These are phyloP conservation scores for Rhinocladiella similis DNA, from an alignment of 2,329 filamentous ascomycete genomes.

Conservation along the genomic window DNA sequence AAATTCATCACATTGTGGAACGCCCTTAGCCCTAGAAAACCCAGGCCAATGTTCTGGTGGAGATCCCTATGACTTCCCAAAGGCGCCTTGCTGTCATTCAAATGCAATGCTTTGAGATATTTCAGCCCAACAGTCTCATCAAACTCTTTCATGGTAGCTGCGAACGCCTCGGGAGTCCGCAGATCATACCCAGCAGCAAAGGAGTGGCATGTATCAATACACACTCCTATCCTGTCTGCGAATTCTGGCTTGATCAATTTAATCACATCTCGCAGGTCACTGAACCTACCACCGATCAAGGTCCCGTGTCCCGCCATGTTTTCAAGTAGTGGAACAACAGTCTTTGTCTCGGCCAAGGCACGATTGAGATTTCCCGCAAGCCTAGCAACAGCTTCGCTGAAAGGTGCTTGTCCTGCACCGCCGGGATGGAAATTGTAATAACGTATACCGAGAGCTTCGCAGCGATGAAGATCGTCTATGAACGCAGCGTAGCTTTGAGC, in stretches of 20 bases:
- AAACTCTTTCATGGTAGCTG: constrained; percentile 72
- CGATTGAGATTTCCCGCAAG: constrained; percentile 81
- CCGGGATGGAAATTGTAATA: constrained; percentile 99
- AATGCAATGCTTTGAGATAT: constrained; percentile 81
- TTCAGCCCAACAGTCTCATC: constrained; percentile 72
- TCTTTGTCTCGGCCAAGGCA: constrained; percentile 72
- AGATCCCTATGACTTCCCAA: constrained; percentile 78
- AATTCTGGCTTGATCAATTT: constrained; percentile 67
- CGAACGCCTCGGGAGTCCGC: constrained; percentile 71
- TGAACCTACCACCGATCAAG: constrained; percentile 79
- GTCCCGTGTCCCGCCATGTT: constrained; percentile 94
- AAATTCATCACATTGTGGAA: constrained; percentile 93
- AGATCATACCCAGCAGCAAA: constrained; percentile 95
- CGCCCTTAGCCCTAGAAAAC: constrained; percentile 83
- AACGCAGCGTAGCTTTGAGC: constrained; percentile 84
- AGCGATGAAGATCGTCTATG: constrained; percentile 81
- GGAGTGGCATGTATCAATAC: constrained; percentile 93
- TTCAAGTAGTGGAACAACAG: constrained; percentile 82
- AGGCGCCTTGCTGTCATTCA: constrained; percentile 96
- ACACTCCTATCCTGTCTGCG: constrained; percentile 84
- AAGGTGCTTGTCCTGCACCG: constrained; percentile 68
- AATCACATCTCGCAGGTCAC: constrained; percentile 85
- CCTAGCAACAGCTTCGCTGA: constrained; percentile 69
- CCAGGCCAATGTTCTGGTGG: constrained; percentile 94
- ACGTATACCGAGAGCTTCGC: constrained; percentile 78